A percentile compares a stretch with the other conserved stretches of the same genome.
Conservation (phyloP, 495 filamentous ascomycete genomes). For the Tuber borchii region DNA sequence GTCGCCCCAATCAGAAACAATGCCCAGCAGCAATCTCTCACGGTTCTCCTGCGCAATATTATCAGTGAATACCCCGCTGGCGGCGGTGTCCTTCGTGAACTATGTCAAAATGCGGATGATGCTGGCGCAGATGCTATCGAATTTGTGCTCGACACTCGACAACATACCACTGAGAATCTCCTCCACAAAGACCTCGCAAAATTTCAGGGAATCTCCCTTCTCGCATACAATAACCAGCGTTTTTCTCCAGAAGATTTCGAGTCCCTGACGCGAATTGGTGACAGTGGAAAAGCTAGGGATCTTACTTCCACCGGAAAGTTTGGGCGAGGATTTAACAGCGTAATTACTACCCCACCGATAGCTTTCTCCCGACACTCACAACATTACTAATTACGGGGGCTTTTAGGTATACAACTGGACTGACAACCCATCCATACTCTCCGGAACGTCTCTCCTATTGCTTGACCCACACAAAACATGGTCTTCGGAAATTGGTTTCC, state of each 20-base stretch:
- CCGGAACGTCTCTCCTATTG: conserved; percentile 42
- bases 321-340: conserved; percentile 45
- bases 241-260: conserved; percentile 44
- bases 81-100: conserved; percentile 42
- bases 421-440: conserved; percentile 46
- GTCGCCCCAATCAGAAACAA: conserved; percentile 33
- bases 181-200: conserved; percentile 40
- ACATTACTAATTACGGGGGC: neutral
- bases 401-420: conserved; percentile 48
- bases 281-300: conserved; percentile 44
- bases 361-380: neutral
- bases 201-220: conserved; percentile 46
- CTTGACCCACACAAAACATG: conserved; percentile 47
- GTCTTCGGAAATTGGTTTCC: conserved; percentile 37
- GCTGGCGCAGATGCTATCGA: conserved; percentile 42
- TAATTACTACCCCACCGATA: neutral
- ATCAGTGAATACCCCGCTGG: conserved; percentile 45
- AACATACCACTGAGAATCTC: conserved; percentile 35
- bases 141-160: conserved; percentile 42
- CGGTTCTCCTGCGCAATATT: conserved; percentile 41
- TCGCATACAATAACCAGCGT: conserved; percentile 45
- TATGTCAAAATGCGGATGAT: conserved; percentile 45
- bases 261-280: conserved; percentile 43
- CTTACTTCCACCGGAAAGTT: conserved; percentile 44
- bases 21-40: conserved; percentile 39